Percentiles rank a stretch among this genome's conserved stretches.
Conservation (phyloP, 2,329 filamentous ascomycete species). For the Zymoseptoria crescenta region DNA sequence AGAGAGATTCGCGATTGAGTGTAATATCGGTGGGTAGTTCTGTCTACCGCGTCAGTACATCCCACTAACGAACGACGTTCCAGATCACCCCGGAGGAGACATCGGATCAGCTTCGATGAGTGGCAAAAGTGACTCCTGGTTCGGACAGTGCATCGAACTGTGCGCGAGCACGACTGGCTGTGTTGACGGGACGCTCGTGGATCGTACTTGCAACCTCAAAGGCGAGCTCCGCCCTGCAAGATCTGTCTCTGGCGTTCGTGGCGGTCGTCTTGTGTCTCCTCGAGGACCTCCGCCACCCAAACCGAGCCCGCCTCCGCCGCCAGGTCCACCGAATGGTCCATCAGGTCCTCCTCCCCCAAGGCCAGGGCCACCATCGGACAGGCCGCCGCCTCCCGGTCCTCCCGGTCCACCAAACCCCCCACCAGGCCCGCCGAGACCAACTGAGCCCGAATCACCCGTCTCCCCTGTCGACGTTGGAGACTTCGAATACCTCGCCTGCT, state of each 20-base stretch:
- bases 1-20: neutral
- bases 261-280: neutral
- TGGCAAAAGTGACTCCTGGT: neutral
- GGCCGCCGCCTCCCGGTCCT: too few relatives aligned
- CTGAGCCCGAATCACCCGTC: too few relatives aligned
- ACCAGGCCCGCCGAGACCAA: too few relatives aligned
- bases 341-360: neutral
- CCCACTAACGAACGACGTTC: neutral
- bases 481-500: conserved; percentile 9
- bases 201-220: neutral
- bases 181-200: neutral
- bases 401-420: neutral
- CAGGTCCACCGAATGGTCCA: too few relatives aligned
- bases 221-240: neutral
- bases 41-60: neutral
- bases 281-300: neutral
- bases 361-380: too few relatives aligned
- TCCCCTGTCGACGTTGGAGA: conserved; percentile 1
- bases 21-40: neutral
- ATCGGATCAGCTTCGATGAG: neutral
- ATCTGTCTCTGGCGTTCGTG: neutral
- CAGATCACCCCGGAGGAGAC: neutral
- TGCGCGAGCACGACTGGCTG: neutral
- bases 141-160: neutral
- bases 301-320: too few relatives aligned